These are phyloP conservation scores for Mrakia blollopis DNA, from an alignment of 768 basidiomycete species.

Conservation along the genomic window DNA sequence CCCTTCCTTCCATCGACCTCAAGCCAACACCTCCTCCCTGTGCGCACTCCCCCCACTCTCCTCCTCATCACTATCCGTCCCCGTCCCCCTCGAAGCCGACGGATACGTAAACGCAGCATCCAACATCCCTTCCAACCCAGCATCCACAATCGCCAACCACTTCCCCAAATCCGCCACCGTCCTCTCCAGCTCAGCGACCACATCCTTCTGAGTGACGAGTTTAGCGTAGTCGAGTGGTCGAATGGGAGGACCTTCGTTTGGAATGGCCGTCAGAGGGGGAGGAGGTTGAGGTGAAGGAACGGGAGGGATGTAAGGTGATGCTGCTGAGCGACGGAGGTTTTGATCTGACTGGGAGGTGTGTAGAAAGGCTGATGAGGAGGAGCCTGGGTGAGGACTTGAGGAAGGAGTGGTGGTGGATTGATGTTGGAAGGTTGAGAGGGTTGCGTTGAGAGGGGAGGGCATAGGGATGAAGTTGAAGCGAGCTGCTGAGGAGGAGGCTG, in stretches of 20 bases:
- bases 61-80: not conserved
- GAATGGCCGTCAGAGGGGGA: not conserved
- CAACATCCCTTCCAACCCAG: conserved; percentile 19
- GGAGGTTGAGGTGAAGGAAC: not conserved
- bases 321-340: not conserved
- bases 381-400: not conserved
- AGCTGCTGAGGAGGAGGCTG: conserved; percentile 10
- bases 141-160: conserved; percentile 31
- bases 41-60: not conserved
- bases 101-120: not conserved
- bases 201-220: conserved; percentile 13
- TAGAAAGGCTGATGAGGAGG: not conserved
- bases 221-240: conserved; percentile 23
- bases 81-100: not conserved
- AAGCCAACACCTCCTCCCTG: not conserved
- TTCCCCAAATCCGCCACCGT: conserved; percentile 23
- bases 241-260: not conserved
- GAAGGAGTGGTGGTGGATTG: not conserved
- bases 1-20: too few species aligned
- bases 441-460: conserved; percentile 21
- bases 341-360: conserved; percentile 4
- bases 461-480: conserved; percentile 24
- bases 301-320: not conserved
- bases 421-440: conserved; percentile 1
- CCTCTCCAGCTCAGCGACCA: conserved; percentile 23